Conservation (phyloP, 345 rosid species). For the Triadica sebifera region DNA sequence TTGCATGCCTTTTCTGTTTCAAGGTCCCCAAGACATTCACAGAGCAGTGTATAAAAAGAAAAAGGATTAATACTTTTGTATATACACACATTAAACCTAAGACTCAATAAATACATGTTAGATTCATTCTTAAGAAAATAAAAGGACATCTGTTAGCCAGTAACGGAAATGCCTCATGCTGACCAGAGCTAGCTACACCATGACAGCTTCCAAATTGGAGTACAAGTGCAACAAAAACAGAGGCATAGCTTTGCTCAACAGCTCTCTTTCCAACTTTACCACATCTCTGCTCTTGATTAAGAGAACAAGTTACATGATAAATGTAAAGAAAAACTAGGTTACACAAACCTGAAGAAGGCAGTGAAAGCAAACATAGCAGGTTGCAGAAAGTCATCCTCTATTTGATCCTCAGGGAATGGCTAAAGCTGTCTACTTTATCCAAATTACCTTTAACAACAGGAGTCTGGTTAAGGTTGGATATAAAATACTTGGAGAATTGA, state of each 20-base stretch:
- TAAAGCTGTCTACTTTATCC: too few relatives aligned
- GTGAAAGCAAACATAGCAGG: conserved; percentile 84
- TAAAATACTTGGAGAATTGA: too few relatives aligned
- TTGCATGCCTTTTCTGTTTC: too few relatives aligned
- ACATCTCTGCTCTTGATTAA: conserved; percentile 57
- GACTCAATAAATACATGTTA: background rate
- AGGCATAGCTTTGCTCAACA: conserved; percentile 83
- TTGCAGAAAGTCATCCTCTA: conserved; percentile 64
- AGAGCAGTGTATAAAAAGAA: conserved; percentile 61
- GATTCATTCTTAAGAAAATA: conserved; percentile 5
- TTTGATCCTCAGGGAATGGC: too few relatives aligned
- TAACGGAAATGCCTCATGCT: conserved; percentile 77
- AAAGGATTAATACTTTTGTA: conserved; percentile 2
- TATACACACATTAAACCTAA: background rate
- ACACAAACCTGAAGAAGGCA: conserved; percentile 83
- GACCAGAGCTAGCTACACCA: conserved; percentile 77
- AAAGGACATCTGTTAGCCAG: conserved; percentile 5
- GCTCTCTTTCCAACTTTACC: conserved; percentile 90
- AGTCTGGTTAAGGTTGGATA: too few relatives aligned
- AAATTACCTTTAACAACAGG: too few relatives aligned
- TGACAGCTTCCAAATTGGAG: conserved; percentile 91
- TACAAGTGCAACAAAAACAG: conserved; percentile 78
- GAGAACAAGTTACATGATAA: conserved; percentile 19
- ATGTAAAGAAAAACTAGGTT: conserved; percentile 12
- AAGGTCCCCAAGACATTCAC: conserved; percentile 96